These are phyloP conservation scores for Fusarium clavum DNA, from an alignment of 2,329 filamentous ascomycete genomes.

Conservation along the genomic window DNA sequence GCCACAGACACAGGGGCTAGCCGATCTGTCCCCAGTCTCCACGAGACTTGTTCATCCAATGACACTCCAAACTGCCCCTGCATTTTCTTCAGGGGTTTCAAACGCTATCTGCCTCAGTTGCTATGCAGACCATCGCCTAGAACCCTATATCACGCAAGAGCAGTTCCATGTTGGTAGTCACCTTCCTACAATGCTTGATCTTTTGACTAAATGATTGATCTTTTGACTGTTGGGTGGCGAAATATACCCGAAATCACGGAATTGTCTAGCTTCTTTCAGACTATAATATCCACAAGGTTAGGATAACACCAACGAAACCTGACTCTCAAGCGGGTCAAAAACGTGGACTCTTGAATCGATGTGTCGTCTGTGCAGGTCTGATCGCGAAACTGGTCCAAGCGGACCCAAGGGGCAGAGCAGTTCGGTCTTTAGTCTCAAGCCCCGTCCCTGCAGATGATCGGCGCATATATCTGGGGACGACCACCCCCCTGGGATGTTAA, in stretches of 20 bases:
- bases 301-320: background rate
- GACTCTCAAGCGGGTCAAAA: background rate
- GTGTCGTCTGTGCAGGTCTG: background rate
- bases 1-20: background rate
- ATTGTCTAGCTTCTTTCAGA: background rate
- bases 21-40: background rate
- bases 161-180: background rate
- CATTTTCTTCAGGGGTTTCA: background rate
- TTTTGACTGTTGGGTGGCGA: background rate
- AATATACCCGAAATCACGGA: background rate
- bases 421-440: background rate
- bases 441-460: slow-evolving; percentile 1
- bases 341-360: background rate
- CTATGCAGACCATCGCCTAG: background rate
- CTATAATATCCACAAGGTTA: background rate
- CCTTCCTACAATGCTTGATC: background rate
- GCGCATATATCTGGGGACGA: background rate
- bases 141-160: background rate
- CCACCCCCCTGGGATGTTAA: background rate
- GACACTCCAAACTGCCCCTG: background rate
- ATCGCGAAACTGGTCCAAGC: background rate
- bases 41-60: background rate
- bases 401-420: too few species aligned
- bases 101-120: background rate
- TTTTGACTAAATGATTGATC: background rate